These are phyloP conservation scores for Tricharina praecox DNA, from an alignment of 495 filamentous ascomycete species.

Conservation along the genomic window DNA sequence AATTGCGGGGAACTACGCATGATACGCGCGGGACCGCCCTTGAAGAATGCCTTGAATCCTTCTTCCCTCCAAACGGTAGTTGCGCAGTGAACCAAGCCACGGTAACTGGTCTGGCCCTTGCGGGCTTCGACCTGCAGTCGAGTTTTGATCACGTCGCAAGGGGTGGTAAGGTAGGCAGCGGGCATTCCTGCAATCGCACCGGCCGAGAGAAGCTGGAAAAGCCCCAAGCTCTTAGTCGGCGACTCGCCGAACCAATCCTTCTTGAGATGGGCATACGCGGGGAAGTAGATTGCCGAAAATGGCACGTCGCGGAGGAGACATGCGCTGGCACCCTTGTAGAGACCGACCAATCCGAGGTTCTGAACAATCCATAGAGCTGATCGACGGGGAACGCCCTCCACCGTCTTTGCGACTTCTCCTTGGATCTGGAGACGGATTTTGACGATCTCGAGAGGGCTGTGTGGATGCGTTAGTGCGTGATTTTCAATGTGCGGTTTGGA, in stretches of 20 bases:
- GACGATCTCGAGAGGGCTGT: conserved; percentile 95
- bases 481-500: too few relatives aligned
- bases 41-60: conserved; percentile 93
- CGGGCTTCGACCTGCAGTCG: conserved; percentile 91
- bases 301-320: conserved; percentile 91
- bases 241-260: conserved; percentile 83
- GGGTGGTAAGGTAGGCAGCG: conserved; percentile 90
- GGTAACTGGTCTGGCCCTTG: conserved; percentile 81
- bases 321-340: conserved; percentile 95
- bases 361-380: conserved; percentile 95
- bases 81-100: conserved; percentile 72
- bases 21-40: conserved; percentile 89
- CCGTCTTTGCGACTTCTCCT: conserved; percentile 79
- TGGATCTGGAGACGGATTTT: conserved; percentile 97
- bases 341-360: conserved; percentile 82
- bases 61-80: conserved; percentile 70
- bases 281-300: conserved; percentile 98
- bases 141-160: conserved; percentile 98
- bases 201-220: conserved; percentile 81
- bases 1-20: conserved; percentile 90
- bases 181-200: conserved; percentile 98
- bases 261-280: conserved; percentile 87
- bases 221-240: conserved; percentile 72
- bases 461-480: conserved; percentile 45
- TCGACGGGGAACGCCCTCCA: conserved; percentile 66